Evolutionary conservation across 176 grass and related monocot genomes (phyloP), one percentile per base, ranked within the genome.

Genomic region (Musa beccarii): DNA sequence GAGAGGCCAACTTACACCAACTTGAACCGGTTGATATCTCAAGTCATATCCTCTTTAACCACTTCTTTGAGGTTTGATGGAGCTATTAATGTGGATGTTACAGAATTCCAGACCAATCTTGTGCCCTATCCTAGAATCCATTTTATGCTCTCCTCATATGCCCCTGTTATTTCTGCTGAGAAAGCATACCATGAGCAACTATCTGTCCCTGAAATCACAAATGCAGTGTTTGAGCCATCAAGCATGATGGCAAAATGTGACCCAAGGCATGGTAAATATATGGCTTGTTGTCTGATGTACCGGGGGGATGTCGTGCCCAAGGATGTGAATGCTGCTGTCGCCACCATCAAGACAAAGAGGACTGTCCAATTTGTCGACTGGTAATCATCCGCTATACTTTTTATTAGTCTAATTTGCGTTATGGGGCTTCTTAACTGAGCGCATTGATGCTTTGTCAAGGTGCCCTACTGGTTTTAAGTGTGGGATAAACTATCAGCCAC

Each of bases 191-290:
- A 96, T 79, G 93, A 96, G 85, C 93, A 96, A 74, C 78, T 96
- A 11, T 96, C 93, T 8, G 89, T 96, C 43, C 93, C 93, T 75
- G 93, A 96, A 83, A 96, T 96, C 73, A 96, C 93, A 51, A 96
- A 92, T 81, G 87, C 93, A 63, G 93, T 96, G n/a, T 96, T 96
- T 76, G 93, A 96, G 79, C 93, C 93, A 29, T 90, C 93, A 68
- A 92, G 87, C 87, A 96, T 96, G 93, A 96, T 96, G 93, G 93
- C 93, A 34, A 96, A 96, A 78, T 96, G 93, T 75, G 93, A 96
- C 85, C 93, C 93, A 29, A 92, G 93, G 78, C 93, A 96, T 0
- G 93, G 93, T 17, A 96, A 96, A 76, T 96, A 96, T 62, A 96
- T 96, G 89, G 93, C 93, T 53, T 96, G 93, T 79, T 96, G 93